A percentile compares a stretch with the other conserved stretches of the same genome.
phyloP scores from a whole-genome alignment of 2,329 filamentous ascomycete genomes.

The Scorias spongiosa region DNA sequence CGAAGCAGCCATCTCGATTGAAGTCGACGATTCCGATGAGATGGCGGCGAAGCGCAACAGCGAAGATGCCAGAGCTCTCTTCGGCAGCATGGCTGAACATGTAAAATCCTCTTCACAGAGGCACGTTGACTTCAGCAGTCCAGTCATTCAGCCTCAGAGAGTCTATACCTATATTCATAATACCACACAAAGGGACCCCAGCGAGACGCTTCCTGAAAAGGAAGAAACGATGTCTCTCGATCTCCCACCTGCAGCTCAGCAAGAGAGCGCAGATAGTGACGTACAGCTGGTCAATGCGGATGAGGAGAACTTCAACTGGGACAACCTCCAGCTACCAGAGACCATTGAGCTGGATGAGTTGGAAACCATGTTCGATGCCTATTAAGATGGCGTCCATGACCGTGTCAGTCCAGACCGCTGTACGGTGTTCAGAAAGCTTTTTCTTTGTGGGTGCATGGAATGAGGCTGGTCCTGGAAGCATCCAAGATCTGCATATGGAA shows the following conservation, averaged over 20 bases:
- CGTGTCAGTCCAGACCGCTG: too few species aligned
- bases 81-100: constrained; percentile 26
- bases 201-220: background rate
- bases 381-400: constrained; percentile 6
- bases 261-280: background rate
- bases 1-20: constrained; percentile 22
- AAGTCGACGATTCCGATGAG: constrained; percentile 29
- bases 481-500: too few species aligned
- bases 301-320: constrained; percentile 16
- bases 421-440: too few species aligned
- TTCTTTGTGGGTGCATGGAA: too few species aligned
- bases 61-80: constrained; percentile 33
- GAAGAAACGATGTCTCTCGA: constrained; percentile 9
- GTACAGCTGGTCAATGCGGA: background rate
- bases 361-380: constrained; percentile 62
- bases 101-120: constrained; percentile 34
- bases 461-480: too few species aligned
- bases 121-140: constrained; percentile 30
- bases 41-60: constrained; percentile 34
- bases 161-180: constrained; percentile 3
- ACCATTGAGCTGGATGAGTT: constrained; percentile 86
- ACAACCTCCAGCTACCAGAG: constrained; percentile 53
- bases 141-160: constrained; percentile 26
- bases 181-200: constrained; percentile 1
- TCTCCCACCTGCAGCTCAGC: constrained; percentile 10